Evolutionary conservation across 2,329 filamentous ascomycete species (phyloP), one percentile per base, ranked within the genome.

Genomic region (Aschersonia sp.): DNA sequence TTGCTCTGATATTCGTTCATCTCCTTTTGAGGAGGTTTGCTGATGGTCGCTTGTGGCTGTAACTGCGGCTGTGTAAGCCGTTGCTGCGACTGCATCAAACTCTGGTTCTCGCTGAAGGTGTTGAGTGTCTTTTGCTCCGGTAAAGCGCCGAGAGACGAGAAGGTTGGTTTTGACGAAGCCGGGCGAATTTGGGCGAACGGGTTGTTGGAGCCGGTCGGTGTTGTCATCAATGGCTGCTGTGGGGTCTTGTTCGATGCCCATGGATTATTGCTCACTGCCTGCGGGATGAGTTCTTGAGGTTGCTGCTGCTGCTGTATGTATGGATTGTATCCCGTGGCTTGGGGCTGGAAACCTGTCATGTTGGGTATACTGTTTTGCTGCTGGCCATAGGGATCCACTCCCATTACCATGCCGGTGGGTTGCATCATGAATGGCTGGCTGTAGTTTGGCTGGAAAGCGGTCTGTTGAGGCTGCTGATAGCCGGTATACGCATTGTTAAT

Each of bases 201-300:
- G 62, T 98, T 98, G 72, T 98, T 98, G 12, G 92, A 97, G 45
- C 92, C 92, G 3, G 92, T 98, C 3, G 86, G 84, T 61, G 88
- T 84, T 4, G 89, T 85, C 61, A 85, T 82, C 53, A 96, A 67
- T 2, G 80, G 71, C 43, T 68, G 63, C 51, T 77, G 71, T 53
- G 76, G 76, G 51, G 68, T 72, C 53, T 72, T 74, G 56, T 71
- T 75, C 31, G 74, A 76, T 30, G 87, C 85, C 87, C 91, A 98
- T 0, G 92, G 92, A 63, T 98, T 98, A 69, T 97, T 94, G 64
- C 80, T 94, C 38, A 89, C 89, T 30, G 89, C 73, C 52, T 87
- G 83, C 28, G 82, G 72, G 28, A 77, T 72, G 45, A 77, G 71
- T 59, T 82, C 84, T 53, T 77, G 73, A 12, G 45, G 42, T 40